Conservation (phyloP, 768 basidiomycete genomes). For the Holtermanniella nyarrowii region DNA sequence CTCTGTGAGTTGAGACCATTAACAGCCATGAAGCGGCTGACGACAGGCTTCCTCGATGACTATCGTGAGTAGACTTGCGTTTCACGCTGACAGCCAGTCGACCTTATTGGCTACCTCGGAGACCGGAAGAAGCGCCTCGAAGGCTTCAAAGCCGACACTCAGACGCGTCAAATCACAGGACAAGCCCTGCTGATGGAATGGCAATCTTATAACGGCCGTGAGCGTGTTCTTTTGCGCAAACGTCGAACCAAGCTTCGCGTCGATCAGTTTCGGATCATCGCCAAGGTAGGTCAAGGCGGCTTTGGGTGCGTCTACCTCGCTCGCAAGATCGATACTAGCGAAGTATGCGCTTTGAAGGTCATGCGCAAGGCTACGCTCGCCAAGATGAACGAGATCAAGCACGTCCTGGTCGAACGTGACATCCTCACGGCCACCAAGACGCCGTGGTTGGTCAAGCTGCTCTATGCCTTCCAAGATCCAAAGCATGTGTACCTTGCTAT, state of each 20-base stretch:
- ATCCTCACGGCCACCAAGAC: conserved; percentile 95
- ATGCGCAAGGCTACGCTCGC: conserved; percentile 88
- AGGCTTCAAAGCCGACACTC: conserved; percentile 73
- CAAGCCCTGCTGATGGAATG: conserved; percentile 55
- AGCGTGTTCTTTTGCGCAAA: conserved; percentile 81
- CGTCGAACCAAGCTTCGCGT: conserved; percentile 85
- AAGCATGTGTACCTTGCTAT: conserved; percentile 90
- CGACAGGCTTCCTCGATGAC: conserved; percentile 79
- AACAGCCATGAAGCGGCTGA: background rate
- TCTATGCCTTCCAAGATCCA: conserved; percentile 95
- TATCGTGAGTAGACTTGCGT: conserved; percentile 50
- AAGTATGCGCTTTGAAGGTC: conserved; percentile 94
- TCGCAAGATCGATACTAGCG: conserved; percentile 85
- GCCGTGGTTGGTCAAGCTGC: conserved; percentile 85
- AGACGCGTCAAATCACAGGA: conserved; percentile 46
- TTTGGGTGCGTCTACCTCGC: conserved; percentile 97
- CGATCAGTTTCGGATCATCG: conserved; percentile 95
- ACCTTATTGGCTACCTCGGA: conserved; percentile 78
- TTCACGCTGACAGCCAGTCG: no score
- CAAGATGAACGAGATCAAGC: conserved; percentile 99
- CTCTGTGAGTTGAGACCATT: conserved; percentile 53
- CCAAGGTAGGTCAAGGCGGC: conserved; percentile 96
- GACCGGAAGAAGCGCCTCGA: conserved; percentile 72
- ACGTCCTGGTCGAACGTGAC: conserved; percentile 93
- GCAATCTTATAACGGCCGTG: conserved; percentile 84